phyloP scores from a whole-genome alignment of 1,139 yeast species.

The Lodderomyces orthopsilosis region DNA sequence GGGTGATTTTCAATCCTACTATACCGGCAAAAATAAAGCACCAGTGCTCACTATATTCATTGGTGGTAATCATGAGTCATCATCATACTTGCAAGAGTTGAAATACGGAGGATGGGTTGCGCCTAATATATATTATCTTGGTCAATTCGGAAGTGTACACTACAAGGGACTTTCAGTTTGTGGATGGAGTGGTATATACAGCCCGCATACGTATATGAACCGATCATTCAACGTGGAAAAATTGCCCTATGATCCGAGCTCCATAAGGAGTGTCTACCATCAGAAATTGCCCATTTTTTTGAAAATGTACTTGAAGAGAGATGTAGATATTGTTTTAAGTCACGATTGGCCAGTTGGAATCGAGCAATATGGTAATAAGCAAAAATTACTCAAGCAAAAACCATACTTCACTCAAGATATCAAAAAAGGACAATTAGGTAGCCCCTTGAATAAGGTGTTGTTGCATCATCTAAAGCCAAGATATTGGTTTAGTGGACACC shows the following conservation, averaged over 20 bases:
- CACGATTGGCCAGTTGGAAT: constrained; percentile 97
- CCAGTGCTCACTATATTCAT: constrained; percentile 79
- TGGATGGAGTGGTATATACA: constrained; percentile 85
- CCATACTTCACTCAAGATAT: constrained; percentile 71
- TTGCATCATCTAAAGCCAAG: constrained; percentile 56
- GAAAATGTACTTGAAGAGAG: constrained; percentile 44
- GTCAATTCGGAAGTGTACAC: constrained; percentile 73
- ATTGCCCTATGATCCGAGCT: constrained; percentile 46
- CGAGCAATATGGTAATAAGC: constrained; percentile 59
- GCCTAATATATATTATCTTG: constrained; percentile 84
- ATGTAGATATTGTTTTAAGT: constrained; percentile 55
- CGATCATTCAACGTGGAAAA: constrained; percentile 29
- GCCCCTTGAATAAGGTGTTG: constrained; percentile 63
- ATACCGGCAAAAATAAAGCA: constrained; percentile 57
- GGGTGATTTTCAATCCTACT: constrained; percentile 81
- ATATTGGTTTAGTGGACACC: constrained; percentile 87
- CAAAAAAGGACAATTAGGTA: constrained; percentile 61
- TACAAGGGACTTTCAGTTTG: constrained; percentile 71
- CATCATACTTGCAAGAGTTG: constrained; percentile 70
- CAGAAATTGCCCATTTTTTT: constrained; percentile 61
- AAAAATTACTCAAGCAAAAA: constrained; percentile 50
- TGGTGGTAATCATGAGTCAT: constrained; percentile 96
- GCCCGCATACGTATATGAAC: constrained; percentile 32
- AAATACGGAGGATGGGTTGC: constrained; percentile 95
- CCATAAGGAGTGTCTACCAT: constrained; percentile 69